Conservation (phyloP, 495 filamentous ascomycete genomes). For the Lichenothelia convexa region DNA sequence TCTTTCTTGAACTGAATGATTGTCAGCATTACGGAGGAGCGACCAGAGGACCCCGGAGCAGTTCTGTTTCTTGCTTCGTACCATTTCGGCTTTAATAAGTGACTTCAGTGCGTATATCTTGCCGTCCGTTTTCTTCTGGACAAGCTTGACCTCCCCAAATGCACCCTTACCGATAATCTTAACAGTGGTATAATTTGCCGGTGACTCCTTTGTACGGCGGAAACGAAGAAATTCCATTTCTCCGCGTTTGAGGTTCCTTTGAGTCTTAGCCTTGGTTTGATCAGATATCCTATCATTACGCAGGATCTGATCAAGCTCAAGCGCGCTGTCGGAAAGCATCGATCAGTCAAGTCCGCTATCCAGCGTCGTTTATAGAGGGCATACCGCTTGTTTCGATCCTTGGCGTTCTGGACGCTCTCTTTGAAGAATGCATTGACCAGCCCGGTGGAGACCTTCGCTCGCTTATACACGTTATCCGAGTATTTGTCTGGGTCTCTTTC, state of each 20-base stretch:
- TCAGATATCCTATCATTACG: conserved; percentile 53
- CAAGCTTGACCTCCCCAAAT: conserved; percentile 93
- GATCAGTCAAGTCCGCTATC: conserved; percentile 5
- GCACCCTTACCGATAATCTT: conserved; percentile 98
- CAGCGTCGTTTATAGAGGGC: conserved; percentile 15
- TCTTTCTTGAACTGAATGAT: conserved; percentile 87
- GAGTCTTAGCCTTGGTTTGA: conserved; percentile 58
- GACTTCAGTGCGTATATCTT: conserved; percentile 98
- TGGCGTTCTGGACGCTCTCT: conserved; percentile 80
- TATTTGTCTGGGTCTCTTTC: conserved; percentile 20
- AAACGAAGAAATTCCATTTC: conserved; percentile 89
- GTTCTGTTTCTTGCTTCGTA: too few species aligned
- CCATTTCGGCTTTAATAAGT: conserved; percentile 93
- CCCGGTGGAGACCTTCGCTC: conserved; percentile 26
- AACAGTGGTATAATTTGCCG: conserved; percentile 82
- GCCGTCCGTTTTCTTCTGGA: conserved; percentile 87
- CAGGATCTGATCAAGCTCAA: conserved; percentile 72
- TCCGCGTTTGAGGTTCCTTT: conserved; percentile 56
- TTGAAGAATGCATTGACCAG: conserved; percentile 82
- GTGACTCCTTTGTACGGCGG: conserved; percentile 76
- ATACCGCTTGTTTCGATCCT: conserved; percentile 80
- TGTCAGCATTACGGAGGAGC: too few species aligned
- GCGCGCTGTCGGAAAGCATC: conserved; percentile 49
- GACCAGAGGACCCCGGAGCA: too few species aligned
- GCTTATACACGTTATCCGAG: conserved; percentile 18